A percentile compares a stretch with the other conserved stretches of the same genome.
Evolutionary conservation across 352 stramenopile species (phyloP).

Genomic region (Phytophthora sansomeana): DNA sequence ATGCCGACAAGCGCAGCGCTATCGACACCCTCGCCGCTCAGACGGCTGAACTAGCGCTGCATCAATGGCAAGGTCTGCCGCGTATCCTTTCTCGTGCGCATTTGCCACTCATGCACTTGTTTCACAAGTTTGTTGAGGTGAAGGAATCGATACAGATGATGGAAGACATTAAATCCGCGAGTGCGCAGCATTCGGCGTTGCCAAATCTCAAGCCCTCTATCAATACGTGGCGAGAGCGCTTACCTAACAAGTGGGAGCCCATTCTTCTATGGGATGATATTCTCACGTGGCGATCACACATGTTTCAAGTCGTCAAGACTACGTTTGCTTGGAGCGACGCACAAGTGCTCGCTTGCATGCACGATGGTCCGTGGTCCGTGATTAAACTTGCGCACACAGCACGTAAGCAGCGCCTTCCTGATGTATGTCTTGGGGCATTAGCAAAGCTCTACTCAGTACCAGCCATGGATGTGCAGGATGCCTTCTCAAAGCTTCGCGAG

Average conservation of each 20-base stretch:
- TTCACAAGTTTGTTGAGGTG: conserved; percentile 94
- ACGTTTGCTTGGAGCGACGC: conserved; percentile 90
- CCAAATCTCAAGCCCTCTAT: conserved; percentile 93
- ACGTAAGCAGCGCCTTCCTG: conserved; percentile 89
- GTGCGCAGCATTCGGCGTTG: conserved; percentile 72
- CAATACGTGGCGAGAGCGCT: conserved; percentile 93
- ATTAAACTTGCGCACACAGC: conserved; percentile 92
- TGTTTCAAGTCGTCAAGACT: conserved; percentile 92
- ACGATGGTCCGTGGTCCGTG: conserved; percentile 94
- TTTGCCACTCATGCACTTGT: conserved; percentile 87
- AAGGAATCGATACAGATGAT: conserved; percentile 94
- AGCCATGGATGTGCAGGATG: conserved; percentile 94
- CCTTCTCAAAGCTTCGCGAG: conserved; percentile 93
- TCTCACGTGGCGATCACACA: conserved; percentile 93
- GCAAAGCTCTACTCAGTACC: conserved; percentile 89
- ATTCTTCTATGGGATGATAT: conserved; percentile 95
- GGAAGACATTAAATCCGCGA: conserved; percentile 87
- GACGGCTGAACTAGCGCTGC: conserved; percentile 82
- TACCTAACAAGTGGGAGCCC: conserved; percentile 95
- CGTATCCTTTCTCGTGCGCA: conserved; percentile 80
- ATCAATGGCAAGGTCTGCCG: conserved; percentile 91
- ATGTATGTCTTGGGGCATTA: conserved; percentile 88
- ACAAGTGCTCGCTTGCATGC: conserved; percentile 91
- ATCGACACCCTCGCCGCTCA: conserved; percentile 77
- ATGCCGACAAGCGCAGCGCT: conserved; percentile 76